Conservation (phyloP, 2,329 filamentous ascomycete species). For the Neopestalotiopsis clavispora region DNA sequence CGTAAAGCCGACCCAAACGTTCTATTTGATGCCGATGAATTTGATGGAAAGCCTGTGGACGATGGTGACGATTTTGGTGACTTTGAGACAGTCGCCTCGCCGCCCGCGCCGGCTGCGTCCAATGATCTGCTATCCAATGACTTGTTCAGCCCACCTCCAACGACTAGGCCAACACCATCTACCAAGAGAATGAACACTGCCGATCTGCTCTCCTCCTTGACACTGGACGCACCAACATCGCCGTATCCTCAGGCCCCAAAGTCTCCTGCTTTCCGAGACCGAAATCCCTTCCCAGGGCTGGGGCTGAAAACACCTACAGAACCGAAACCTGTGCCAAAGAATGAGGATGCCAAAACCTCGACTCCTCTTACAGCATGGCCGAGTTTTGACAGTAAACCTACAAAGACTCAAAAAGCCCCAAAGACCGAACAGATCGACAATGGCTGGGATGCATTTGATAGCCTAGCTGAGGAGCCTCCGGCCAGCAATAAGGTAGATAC, state of each 20-base stretch:
- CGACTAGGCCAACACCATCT: constrained; percentile 25
- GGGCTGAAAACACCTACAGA: constrained; percentile 49
- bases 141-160: constrained; percentile 34
- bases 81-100: constrained; percentile 54
- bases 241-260: constrained; percentile 53
- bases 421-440: constrained; percentile 39
- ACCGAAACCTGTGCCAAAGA: constrained; percentile 33
- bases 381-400: constrained; percentile 33
- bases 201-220: constrained; percentile 40
- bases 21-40: constrained; percentile 69
- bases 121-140: constrained; percentile 46
- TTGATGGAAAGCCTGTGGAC: constrained; percentile 44
- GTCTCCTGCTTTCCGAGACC: constrained; percentile 57
- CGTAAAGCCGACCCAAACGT: constrained; percentile 53
- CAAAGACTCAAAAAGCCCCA: constrained; percentile 15
- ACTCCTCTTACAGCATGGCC: constrained; percentile 53
- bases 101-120: constrained; percentile 23
- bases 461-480: constrained; percentile 39
- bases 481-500: constrained; percentile 25
- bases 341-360: constrained; percentile 38
- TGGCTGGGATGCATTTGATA: constrained; percentile 59
- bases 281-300: constrained; percentile 57
- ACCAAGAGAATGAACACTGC: constrained; percentile 21
- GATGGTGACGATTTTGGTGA: constrained; percentile 66
- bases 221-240: constrained; percentile 34